Percentiles rank a stretch among this genome's conserved stretches.
Conservation (phyloP, 208 protist genomes). For the Acanthamoeba culbertsoni region DNA sequence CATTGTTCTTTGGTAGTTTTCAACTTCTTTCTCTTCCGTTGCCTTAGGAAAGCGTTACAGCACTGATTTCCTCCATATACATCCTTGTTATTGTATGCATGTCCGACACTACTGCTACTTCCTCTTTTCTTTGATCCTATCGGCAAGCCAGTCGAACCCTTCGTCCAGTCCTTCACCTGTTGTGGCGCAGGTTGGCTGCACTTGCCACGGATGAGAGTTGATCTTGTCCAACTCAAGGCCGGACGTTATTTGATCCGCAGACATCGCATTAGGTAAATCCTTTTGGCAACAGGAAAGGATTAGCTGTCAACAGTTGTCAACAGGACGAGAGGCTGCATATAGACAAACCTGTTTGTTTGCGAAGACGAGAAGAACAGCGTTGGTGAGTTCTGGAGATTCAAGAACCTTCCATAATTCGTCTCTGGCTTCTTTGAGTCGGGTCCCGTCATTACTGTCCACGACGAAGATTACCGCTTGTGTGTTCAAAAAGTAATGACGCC, state of each 20-base stretch:
- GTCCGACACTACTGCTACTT: too few relatives aligned
- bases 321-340: not conserved
- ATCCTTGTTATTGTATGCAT: too few relatives aligned
- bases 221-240: constrained; percentile 81
- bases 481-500: constrained; percentile 90
- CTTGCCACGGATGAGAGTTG: constrained; percentile 83
- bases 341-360: constrained; percentile 95
- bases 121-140: constrained; percentile 64
- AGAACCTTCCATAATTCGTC: constrained; percentile 87
- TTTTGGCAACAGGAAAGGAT: not conserved
- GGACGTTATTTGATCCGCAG: constrained; percentile 82
- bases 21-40: not conserved
- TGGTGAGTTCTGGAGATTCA: constrained; percentile 86
- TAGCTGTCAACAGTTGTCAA: not conserved
- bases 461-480: constrained; percentile 91
- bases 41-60: too few relatives aligned
- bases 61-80: not conserved
- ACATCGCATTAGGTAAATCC: constrained; percentile 87
- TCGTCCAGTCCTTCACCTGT: constrained; percentile 87
- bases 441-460: constrained; percentile 88
- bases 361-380: constrained; percentile 88
- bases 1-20: not conserved
- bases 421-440: constrained; percentile 83
- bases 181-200: constrained; percentile 87
- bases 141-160: constrained; percentile 86